Base-by-base conservation (phyloP, 2,329 filamentous ascomycete genomes). In the Aspergillus unguis region DNA sequence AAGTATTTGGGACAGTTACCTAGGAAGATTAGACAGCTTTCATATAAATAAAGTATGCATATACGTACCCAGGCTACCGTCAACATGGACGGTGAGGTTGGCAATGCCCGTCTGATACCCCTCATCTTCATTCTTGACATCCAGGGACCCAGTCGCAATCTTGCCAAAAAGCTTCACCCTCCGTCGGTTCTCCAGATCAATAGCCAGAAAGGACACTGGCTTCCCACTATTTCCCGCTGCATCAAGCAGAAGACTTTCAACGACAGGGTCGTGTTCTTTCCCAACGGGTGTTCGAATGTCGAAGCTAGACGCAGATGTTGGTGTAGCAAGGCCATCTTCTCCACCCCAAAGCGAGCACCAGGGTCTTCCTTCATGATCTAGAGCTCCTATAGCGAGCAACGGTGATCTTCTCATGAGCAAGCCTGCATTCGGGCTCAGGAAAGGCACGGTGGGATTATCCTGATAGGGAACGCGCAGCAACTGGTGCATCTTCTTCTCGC, bases 1-100 rank as follows among this genome's bases (percentile, higher is more conserved):
- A 95, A 67, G 62, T 95, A 95, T 70, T 95, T 95, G 1, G 90
- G 90, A 62, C 90, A 95, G 62, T 94, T 95, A 0, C 88, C 85
- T 73, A 44, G 42, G 6, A 8, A 31, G 2, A 6, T 5, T 17
- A 17, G 17, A 17, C 17, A 17, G 17, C 17, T 17, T 17, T 17
- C 17, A 17, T 17, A 17, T 17, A 17, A 17, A 17, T 1, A 17
- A 17, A 17, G 17, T 17, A 17, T 17, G 17, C 17, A 17, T 44
- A 37, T 36, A 67, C 71, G 62, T 67, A 75, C 77, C 82, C 6
- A 95, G 64, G 58, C 84, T 87, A 68, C 88, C 85, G 31, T 86
- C 80, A 51, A 95, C 83, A 37, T 80, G 80, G 41, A 90, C 75
- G 10, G 86, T 84, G 33, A 92, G 72, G 59, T 85, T 81, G 2